phyloP scores from a whole-genome alignment of 2,329 filamentous ascomycete genomes.

The Diaporthe vaccinii region DNA sequence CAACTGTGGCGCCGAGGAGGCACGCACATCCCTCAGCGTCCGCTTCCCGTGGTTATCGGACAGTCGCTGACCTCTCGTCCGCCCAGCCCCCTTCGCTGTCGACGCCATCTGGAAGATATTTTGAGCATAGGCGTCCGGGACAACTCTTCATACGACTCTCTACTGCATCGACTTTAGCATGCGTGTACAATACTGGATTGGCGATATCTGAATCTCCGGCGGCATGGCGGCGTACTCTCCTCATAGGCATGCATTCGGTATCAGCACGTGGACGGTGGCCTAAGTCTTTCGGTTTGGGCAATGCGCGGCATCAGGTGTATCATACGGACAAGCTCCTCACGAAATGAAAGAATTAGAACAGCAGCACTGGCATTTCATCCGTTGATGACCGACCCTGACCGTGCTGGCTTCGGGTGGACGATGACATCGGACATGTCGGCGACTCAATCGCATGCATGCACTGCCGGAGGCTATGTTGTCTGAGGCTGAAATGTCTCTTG shows the following conservation, averaged over 20 bases:
- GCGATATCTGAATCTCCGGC: constrained; percentile 11
- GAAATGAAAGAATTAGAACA: constrained; percentile 6
- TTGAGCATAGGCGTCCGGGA: constrained; percentile 42
- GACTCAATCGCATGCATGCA: neutral
- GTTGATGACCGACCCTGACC: neutral
- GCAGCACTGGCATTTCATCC: neutral
- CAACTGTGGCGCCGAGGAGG: neutral
- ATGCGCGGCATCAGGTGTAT: neutral
- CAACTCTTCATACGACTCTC: neutral
- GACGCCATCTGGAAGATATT: constrained; percentile 58
- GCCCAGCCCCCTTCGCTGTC: constrained; percentile 69
- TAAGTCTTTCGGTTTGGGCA: neutral
- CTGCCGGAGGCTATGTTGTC: neutral
- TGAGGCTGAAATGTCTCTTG: neutral
- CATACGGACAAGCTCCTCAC: constrained; percentile 7
- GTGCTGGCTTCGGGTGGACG: neutral
- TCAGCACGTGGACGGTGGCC: constrained; percentile 11
- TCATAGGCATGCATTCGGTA: constrained; percentile 7
- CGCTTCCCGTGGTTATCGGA: neutral
- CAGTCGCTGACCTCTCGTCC: neutral
- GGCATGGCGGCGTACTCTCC: constrained; percentile 20
- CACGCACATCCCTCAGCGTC: neutral
- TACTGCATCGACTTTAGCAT: neutral
- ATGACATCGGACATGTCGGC: neutral
- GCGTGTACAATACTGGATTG: constrained; percentile 15